A percentile compares a stretch with the other conserved stretches of the same genome.
These are phyloP conservation scores for Pulveroboletus ravenelii DNA, from an alignment of 768 basidiomycete species.

Conservation along the genomic window DNA sequence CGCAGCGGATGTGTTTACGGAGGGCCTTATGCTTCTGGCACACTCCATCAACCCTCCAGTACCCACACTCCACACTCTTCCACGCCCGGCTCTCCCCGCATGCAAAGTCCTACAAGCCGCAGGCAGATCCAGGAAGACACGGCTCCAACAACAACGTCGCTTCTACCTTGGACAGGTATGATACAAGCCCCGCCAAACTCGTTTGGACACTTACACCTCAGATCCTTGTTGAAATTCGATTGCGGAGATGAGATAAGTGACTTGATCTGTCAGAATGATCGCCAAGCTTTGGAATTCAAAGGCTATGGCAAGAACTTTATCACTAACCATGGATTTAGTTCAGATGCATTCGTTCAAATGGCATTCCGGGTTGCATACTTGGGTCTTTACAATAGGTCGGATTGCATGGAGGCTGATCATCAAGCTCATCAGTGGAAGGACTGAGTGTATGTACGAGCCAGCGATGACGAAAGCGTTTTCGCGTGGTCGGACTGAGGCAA, in stretches of 20 bases:
- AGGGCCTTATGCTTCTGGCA: too few relatives aligned
- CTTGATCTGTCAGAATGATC: slow-evolving; percentile 97
- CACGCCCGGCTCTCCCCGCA: slow-evolving; percentile 81
- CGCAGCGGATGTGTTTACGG: too few relatives aligned
- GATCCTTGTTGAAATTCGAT: slow-evolving; percentile 80
- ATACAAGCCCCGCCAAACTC: slow-evolving; percentile 90
- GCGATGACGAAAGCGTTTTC: slow-evolving; percentile 97
- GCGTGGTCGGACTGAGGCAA: slow-evolving; percentile 94
- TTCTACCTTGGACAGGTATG: slow-evolving; percentile 28
- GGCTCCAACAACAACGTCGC: slow-evolving; percentile 25
- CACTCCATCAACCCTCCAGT: slow-evolving; percentile 94
- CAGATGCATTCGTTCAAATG: slow-evolving; percentile 99
- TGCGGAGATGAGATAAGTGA: slow-evolving; percentile 93
- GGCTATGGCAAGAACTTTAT: slow-evolving; percentile 93
- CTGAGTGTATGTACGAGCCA: slow-evolving; percentile 94
- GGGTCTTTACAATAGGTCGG: slow-evolving; percentile 69
- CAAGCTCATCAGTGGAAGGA: slow-evolving; percentile 43
- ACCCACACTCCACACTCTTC: slow-evolving; percentile 92
- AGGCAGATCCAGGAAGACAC: slow-evolving; percentile 17
- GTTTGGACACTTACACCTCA: slow-evolving; percentile 90
- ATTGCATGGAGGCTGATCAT: background rate
- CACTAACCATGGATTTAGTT: slow-evolving; percentile 89
- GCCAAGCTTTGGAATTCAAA: slow-evolving; percentile 90
- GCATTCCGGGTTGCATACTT: slow-evolving; percentile 97
- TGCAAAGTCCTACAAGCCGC: slow-evolving; percentile 68